Base-by-base conservation (phyloP, 2,329 filamentous ascomycete genomes). In the Pseudocercospora musae region DNA sequence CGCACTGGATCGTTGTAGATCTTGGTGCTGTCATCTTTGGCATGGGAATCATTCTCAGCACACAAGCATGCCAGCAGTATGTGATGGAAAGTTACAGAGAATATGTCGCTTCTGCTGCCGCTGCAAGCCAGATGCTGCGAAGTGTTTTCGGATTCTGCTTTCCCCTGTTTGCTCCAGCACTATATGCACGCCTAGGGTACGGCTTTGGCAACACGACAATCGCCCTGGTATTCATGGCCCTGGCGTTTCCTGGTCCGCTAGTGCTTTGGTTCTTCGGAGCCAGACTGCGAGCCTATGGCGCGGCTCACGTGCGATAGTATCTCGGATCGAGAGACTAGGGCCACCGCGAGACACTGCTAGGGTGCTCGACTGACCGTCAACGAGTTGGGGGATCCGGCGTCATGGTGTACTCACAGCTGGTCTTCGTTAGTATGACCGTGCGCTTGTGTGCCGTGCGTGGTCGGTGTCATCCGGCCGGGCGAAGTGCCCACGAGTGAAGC, bases 1-100 rank as follows among this genome's bases (percentile, higher is more conserved):
- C 76, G 0, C 73, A 76, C 55, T 81, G 79, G 80, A 57, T 70
- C 1, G 73, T 74, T 5, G 49, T 53, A 18, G 49, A 53, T n/a
- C n/a, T 53, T 9, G 49, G 49, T 29, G 49, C 49, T 74, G 49
- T 31, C 1, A 18, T 53, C 23, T 53, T 53, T 27, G 49, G 49
- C 21, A 29, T 27, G 15, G 49, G 49, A 11, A 53, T 53, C n/a
- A 61, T 64, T 9, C 21, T 68, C 10, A 44, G 52, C 31, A 60
- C 53, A 9, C 60, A 66, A 48, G 52, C 59, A 25, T 58, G 67
- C 31, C 57, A 62, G 55, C 60, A 78, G 1, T 81, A 80, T 52
- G 67, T 79, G 25, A 77, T 81, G 18, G 79, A 81, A 40, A 66
- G 73, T 1, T 84, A 82, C 60, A 66, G 78, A 18, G 74, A 74